Base-by-base conservation (phyloP, 345 rosid species). In the Psidium friedrichsthalianum region DNA sequence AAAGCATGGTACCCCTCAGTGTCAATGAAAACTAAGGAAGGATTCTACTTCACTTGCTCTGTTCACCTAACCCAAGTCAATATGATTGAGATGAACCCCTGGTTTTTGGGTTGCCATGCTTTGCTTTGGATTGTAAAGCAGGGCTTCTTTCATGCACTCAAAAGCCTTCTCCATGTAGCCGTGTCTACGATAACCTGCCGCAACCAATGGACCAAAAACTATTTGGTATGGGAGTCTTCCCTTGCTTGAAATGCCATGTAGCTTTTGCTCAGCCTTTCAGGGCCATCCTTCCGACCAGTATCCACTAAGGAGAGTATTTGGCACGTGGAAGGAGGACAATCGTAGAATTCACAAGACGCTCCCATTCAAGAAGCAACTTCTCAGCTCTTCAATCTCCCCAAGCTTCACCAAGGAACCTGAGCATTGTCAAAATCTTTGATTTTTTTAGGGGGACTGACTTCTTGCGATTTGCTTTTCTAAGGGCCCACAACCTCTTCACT, bases 401-500 rank as follows among this genome's bases (percentile, higher is more conserved):
- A 95, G 93, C 92, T 90, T 94, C 89, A 93, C 91, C 61, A 95
- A 90, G 9, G 99, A 90, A 86, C 92, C 91, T 87, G n/a, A 95
- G 88, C 91, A 95, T 89, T 1, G 87, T 89, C n/a, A 32, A 91
- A 95, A 86, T 92, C 96, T 83, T 90, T 90, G 88, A n/a, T n/a
- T n/a, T n/a, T n/a, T n/a, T 96, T 95, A 69, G n/a, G n/a, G n/a
- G n/a, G 95, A 90, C 82, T 82, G 80, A n/a, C 87, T 94, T 92
- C 81, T 92, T 90, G 90, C 98, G 93, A 78, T 82, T 92, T 7
- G 64, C 86, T 92, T 93, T 96, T 90, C 87, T 90, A 86, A 93
- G 88, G 56, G 74, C 87, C 98, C 97, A 93, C 83, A 96, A 58
- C 87, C 97, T 93, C 82, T 92, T 85, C 55, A 93, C 93, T 92